These are phyloP conservation scores for Lizonia empirigonia DNA, from an alignment of 2,329 filamentous ascomycete genomes.

Conservation along the genomic window DNA sequence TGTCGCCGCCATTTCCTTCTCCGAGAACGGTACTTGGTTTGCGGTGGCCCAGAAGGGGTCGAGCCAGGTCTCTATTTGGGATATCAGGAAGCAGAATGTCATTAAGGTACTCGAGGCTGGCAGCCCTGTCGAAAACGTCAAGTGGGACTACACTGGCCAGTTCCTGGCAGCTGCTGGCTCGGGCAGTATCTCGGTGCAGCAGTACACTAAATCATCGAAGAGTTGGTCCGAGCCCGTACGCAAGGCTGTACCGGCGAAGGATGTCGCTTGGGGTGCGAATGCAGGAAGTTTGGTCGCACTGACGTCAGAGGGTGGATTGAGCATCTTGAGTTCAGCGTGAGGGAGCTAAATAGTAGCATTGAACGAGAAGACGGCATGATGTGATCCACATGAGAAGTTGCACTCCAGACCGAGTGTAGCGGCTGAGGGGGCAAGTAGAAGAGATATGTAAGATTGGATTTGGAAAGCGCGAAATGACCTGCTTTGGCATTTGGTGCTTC, in stretches of 20 bases:
- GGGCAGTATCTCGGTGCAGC: constrained; percentile 82
- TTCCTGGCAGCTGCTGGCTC: constrained; percentile 83
- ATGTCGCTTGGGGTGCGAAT: constrained; percentile 76
- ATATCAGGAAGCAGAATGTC: constrained; percentile 82
- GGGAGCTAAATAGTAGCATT: background rate
- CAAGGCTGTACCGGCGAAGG: constrained; percentile 73
- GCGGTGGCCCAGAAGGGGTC: constrained; percentile 80
- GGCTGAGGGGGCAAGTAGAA: background rate
- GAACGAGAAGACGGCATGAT: background rate
- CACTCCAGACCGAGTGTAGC: background rate
- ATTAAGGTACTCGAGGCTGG: constrained; percentile 88
- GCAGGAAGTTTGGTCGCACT: constrained; percentile 77
- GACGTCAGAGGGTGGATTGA: constrained; percentile 75
- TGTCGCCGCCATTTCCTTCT: constrained; percentile 80
- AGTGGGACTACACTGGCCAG: constrained; percentile 95
- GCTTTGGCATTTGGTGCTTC: constrained; percentile 4
- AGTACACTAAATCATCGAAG: constrained; percentile 87
- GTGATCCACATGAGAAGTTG: background rate
- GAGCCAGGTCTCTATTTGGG: constrained; percentile 82
- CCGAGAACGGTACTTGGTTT: constrained; percentile 96
- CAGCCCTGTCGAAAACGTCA: constrained; percentile 73
- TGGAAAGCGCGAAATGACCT: constrained; percentile 3
- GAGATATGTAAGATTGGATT: constrained; percentile 11
- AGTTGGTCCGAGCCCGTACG: constrained; percentile 85
- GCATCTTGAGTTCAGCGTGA: constrained; percentile 62